phyloP scores from a whole-genome alignment of 1,284 basidiomycete genomes.

The Cryptococcus hybrid region DNA sequence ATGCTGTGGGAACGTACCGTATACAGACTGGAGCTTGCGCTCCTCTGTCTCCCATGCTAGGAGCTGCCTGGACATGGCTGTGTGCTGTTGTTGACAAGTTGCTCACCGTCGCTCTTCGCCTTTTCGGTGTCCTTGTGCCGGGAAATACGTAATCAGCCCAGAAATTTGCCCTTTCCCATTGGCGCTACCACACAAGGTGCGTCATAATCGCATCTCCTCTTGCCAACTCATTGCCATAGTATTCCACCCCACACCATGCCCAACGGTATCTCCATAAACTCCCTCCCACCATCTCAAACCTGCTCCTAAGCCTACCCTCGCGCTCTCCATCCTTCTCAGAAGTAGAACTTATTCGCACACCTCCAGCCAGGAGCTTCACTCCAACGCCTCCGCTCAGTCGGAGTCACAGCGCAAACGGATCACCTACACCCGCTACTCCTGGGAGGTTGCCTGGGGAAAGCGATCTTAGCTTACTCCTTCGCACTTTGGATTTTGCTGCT shows the following conservation, averaged over 20 bases:
- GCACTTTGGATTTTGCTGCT: conserved; percentile 48
- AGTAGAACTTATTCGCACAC: conserved; percentile 10
- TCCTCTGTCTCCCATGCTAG: conserved; percentile 35
- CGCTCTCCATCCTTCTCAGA: conserved; percentile 4
- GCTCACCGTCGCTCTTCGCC: background rate
- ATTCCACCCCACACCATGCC: background rate
- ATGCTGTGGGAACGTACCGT: conserved; percentile 23
- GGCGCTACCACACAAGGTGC: too few species aligned
- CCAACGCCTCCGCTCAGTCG: conserved; percentile 19
- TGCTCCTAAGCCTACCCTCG: background rate
- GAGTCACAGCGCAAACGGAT: conserved; percentile 5
- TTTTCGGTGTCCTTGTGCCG: background rate
- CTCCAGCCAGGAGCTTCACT: conserved; percentile 18
- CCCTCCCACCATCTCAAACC: too few species aligned
- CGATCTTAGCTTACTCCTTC: conserved; percentile 31
- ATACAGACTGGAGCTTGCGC: conserved; percentile 38
- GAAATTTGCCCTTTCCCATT: background rate
- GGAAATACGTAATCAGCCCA: background rate
- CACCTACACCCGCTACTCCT: background rate
- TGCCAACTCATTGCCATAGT: background rate
- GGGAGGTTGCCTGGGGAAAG: conserved; percentile 13
- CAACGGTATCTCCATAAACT: too few species aligned
- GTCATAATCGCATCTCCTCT: background rate
- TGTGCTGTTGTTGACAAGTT: background rate
- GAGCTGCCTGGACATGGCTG: conserved; percentile 13